Evolutionary conservation across 305 asterid species (phyloP), one percentile per base, ranked within the genome.

Genomic region (Nicotiana rustica): DNA sequence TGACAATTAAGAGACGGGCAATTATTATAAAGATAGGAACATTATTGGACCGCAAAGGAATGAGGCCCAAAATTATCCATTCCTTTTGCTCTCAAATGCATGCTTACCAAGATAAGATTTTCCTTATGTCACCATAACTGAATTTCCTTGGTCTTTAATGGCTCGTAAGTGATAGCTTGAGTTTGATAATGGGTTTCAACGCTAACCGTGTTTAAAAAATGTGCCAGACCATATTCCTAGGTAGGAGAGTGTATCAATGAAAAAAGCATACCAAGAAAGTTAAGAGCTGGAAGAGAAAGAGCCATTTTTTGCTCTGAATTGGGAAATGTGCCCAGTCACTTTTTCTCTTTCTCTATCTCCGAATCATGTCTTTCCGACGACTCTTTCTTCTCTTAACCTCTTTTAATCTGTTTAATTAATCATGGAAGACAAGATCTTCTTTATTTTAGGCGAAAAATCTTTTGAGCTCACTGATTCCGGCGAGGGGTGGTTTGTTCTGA

Each of bases 211-310:
- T 64, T 29, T 1, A 21, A 21, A 64, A 10, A 10, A 25, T 64
- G 35, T 18, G 55, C 78, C 62, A 73, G 62, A 73, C 62, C 38
- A 21, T 73, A 18, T 47, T 73, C 21, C 61, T 47, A 47, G 38
- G 78, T 3, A 71, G 61, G 38, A 47, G 38, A 55, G 17, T 21
- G 8, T 47, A 21, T 44, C 78, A 44, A 25, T 25, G 25, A 25
- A 25, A 25, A 25, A 25, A 25, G 25, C 25, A 25, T 25, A 25
- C 25, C 25, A 25, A 25, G 25, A 25, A 25, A 25, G 25, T 25
- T 25, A 25, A 25, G 25, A 25, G 25, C 25, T 25, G 25, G 25
- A 25, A 25, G 25, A 25, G 25, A 25, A 25, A 25, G 25, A 25
- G 25, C 25, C 25, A 25, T 25, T 25, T 25, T 25, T 25, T 25